Evolutionary conservation across 306 rosid genomes (phyloP).

Genomic region (Vigna unguiculata): DNA sequence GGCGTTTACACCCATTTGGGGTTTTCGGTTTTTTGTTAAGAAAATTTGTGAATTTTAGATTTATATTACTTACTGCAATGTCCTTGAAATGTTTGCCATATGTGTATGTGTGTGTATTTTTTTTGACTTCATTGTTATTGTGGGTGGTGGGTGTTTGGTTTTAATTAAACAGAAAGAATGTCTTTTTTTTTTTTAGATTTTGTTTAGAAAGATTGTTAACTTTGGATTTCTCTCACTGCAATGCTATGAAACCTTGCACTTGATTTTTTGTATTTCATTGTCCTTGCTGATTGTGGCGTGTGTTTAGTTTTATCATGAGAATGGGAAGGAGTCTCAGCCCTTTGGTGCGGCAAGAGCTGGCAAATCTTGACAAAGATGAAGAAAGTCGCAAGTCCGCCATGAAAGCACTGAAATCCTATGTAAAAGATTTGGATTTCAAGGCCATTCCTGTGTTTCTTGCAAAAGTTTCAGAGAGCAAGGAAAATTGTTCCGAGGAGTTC

Average conservation of each 20-base stretch:
- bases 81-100: not conserved
- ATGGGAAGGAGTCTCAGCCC: slow-evolving; percentile 73
- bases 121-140: not conserved
- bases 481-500: slow-evolving; percentile 76
- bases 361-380: slow-evolving; percentile 81
- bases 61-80: not conserved
- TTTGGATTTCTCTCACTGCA: not conserved
- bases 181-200: too few species aligned
- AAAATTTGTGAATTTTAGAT: not conserved
- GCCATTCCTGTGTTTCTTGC: slow-evolving; percentile 78
- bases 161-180: slow-evolving; percentile 37
- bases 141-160: slow-evolving; percentile 7
- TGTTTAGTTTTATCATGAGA: slow-evolving; percentile 41
- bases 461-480: slow-evolving; percentile 79
- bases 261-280: not conserved
- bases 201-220: too few species aligned
- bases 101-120: too few species aligned
- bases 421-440: slow-evolving; percentile 78
- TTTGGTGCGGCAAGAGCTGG: slow-evolving; percentile 62
- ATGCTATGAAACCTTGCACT: not conserved
- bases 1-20: not conserved
- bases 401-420: slow-evolving; percentile 71
- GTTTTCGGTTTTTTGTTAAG: not conserved
- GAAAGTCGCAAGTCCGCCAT: slow-evolving; percentile 84
- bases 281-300: slow-evolving; percentile 1